Percentiles rank a stretch among this genome's conserved stretches.
Conservation (phyloP, 495 filamentous ascomycete species). For the Neurospora pannonica region DNA sequence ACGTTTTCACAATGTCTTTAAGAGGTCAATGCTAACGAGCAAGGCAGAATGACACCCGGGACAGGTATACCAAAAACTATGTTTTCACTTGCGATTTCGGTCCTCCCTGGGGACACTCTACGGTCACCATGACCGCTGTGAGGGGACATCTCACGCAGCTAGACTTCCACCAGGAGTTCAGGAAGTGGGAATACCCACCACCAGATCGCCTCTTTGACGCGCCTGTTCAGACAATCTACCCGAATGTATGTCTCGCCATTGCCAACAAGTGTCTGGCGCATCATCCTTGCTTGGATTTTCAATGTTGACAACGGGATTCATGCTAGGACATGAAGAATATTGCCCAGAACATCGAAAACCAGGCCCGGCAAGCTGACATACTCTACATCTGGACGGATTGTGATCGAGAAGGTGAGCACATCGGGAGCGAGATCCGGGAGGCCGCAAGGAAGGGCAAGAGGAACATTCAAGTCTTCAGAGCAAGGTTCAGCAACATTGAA, state of each 20-base stretch:
- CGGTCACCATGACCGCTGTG: slow-evolving; percentile 88
- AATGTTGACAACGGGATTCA: neutral
- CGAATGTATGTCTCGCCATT: slow-evolving; percentile 41
- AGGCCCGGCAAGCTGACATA: slow-evolving; percentile 58
- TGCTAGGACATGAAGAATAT: slow-evolving; percentile 66
- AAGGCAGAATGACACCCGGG: slow-evolving; percentile 43
- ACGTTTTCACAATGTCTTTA: neutral
- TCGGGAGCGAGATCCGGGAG: slow-evolving; percentile 83
- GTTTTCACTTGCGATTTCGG: slow-evolving; percentile 82
- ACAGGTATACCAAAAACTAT: slow-evolving; percentile 87
- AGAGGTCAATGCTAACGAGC: neutral
- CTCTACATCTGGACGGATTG: slow-evolving; percentile 99
- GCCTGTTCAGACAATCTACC: slow-evolving; percentile 55
- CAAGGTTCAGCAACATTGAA: slow-evolving; percentile 92
- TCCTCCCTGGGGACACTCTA: slow-evolving; percentile 66
- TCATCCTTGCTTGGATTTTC: neutral
- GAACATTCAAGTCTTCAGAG: slow-evolving; percentile 69
- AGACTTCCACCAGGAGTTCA: slow-evolving; percentile 62
- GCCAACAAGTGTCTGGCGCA: neutral
- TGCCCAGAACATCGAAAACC: slow-evolving; percentile 70
- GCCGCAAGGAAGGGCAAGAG: slow-evolving; percentile 67
- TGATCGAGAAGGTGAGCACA: slow-evolving; percentile 95
- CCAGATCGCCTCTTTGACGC: slow-evolving; percentile 78
- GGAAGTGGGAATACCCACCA: slow-evolving; percentile 69
- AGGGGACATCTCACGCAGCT: slow-evolving; percentile 68